Percentiles rank a stretch among this genome's conserved stretches.
phyloP scores from a whole-genome alignment of 495 filamentous ascomycete species.

The Penicillium parvum region DNA sequence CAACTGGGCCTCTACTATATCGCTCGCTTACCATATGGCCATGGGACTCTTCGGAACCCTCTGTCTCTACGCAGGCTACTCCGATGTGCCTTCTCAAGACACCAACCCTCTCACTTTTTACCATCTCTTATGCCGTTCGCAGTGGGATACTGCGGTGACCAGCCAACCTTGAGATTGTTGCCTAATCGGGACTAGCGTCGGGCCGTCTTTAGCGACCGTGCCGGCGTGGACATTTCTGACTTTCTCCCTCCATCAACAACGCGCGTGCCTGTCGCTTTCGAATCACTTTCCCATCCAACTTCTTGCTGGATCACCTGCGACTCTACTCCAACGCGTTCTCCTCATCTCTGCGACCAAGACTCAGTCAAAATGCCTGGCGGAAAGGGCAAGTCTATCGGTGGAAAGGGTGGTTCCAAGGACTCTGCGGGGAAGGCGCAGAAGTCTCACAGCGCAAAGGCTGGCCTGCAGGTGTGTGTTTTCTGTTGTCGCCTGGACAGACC shows the following conservation, averaged over 20 bases:
- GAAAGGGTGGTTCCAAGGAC: constrained; percentile 82
- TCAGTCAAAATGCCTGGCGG: constrained; percentile 67
- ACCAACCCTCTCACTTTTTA: too few relatives aligned
- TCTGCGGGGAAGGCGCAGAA: constrained; percentile 83
- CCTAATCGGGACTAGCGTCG: constrained; percentile 40
- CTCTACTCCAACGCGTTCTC: constrained; percentile 21
- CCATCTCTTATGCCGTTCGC: too few relatives aligned
- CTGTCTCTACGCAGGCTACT: too few relatives aligned
- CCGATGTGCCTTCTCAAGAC: too few relatives aligned
- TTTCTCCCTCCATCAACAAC: constrained; percentile 51
- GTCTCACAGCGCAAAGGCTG: constrained; percentile 96
- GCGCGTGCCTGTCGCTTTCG: constrained; percentile 34
- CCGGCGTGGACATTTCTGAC: constrained; percentile 43
- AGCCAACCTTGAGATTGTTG: constrained; percentile 15
- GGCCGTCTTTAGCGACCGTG: constrained; percentile 41
- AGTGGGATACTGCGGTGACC: background rate
- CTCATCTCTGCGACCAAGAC: constrained; percentile 25
- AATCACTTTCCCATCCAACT: constrained; percentile 36
- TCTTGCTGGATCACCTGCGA: constrained; percentile 21
- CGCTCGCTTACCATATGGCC: constrained; percentile 1
- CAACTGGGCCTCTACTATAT: constrained; percentile 1
- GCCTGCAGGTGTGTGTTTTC: constrained; percentile 80
- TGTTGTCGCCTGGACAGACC: constrained; percentile 1
- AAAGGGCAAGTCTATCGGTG: constrained; percentile 92
- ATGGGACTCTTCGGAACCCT: too few relatives aligned